phyloP scores from a whole-genome alignment of 176 grass and related monocot species.

The Paspalum notatum region DNA sequence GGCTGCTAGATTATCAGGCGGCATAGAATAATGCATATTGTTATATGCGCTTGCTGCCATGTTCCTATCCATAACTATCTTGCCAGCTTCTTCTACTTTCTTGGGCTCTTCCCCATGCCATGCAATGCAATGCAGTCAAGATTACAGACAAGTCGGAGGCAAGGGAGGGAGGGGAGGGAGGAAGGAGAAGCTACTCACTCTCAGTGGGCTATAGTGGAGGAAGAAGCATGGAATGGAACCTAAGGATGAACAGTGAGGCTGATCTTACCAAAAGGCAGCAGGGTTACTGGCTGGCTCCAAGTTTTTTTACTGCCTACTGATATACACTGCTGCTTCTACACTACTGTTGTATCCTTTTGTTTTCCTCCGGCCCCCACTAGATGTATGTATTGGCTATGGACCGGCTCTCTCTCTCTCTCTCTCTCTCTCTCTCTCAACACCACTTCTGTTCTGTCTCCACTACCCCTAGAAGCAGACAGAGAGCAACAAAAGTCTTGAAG shows the following conservation, averaged over 20 bases:
- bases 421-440: conserved; percentile 12
- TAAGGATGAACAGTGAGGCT: conserved; percentile 40
- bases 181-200: conserved; percentile 37
- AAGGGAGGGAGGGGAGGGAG: background rate
- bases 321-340: conserved; percentile 2
- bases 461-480: background rate
- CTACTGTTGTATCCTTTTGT: background rate
- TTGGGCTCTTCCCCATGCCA: conserved; percentile 56
- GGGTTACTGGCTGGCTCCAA: conserved; percentile 13
- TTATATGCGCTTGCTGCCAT: conserved; percentile 19
- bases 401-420: conserved; percentile 31
- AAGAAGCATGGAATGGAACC: conserved; percentile 4
- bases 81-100: conserved; percentile 37
- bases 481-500: conserved; percentile 17
- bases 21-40: conserved; percentile 37
- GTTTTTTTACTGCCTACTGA: conserved; percentile 46
- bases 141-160: background rate
- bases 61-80: conserved; percentile 26
- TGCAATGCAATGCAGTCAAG: conserved; percentile 49
- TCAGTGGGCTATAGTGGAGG: background rate
- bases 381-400: conserved; percentile 33
- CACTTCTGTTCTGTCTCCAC: background rate
- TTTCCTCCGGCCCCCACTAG: conserved; percentile 32
- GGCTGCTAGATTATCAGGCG: conserved; percentile 39
- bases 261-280: conserved; percentile 39